These are phyloP conservation scores for Berberis thunbergii DNA, from an alignment of 164 flowering plant species.

Conservation along the genomic window DNA sequence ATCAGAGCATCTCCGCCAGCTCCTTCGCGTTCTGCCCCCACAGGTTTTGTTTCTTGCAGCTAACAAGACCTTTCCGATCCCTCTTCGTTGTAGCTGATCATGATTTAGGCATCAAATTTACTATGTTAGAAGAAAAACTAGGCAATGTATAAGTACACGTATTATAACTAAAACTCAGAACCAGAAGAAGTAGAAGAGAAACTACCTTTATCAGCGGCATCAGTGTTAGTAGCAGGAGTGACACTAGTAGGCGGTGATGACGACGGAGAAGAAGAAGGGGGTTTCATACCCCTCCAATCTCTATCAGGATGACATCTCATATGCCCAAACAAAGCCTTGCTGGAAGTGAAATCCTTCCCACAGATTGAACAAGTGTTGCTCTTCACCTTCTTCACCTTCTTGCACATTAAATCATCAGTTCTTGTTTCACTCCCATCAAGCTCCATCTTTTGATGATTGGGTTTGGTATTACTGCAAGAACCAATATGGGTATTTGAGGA, in stretches of 20 bases:
- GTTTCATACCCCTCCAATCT: slow-evolving; percentile 46
- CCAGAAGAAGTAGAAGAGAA: slow-evolving; percentile 15
- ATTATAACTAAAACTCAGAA: neutral
- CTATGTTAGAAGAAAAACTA: neutral
- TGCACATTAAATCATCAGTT: too few species aligned
- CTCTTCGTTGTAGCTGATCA: slow-evolving; percentile 39
- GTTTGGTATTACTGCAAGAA: too few species aligned
- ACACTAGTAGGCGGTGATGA: neutral
- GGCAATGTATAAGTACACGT: neutral
- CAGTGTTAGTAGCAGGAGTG: neutral
- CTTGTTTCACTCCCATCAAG: too few species aligned
- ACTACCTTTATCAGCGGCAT: slow-evolving; percentile 5
- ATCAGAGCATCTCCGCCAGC: too few species aligned
- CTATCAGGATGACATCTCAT: slow-evolving; percentile 75
- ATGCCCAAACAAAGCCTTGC: slow-evolving; percentile 62
- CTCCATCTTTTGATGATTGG: too few species aligned
- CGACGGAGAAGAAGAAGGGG: slow-evolving; percentile 19
- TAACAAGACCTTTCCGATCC: slow-evolving; percentile 19
- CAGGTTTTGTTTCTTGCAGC: neutral
- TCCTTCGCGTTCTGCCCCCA: too few species aligned
- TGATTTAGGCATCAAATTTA: neutral
- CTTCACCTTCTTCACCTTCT: too few species aligned
- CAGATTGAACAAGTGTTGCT: slow-evolving; percentile 27
- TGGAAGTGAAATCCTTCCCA: slow-evolving; percentile 36
- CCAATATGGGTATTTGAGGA: too few species aligned